These are phyloP conservation scores for Exophiala xenobiotica DNA, from an alignment of 2,329 filamentous ascomycete genomes.

Conservation along the genomic window DNA sequence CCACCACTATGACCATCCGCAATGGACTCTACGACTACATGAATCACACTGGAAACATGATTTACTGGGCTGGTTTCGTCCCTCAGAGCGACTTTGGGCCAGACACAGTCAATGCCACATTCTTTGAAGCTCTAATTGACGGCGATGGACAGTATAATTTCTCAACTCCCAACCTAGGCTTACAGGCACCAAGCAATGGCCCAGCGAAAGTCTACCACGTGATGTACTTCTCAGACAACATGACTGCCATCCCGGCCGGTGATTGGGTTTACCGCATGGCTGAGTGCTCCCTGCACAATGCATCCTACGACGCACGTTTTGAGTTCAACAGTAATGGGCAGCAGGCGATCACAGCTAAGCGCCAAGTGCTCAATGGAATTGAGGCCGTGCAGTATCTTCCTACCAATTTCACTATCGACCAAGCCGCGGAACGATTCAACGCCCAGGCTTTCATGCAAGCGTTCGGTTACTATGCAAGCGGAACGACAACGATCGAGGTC, in stretches of 20 bases:
- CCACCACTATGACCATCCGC: background rate
- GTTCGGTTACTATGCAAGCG: background rate
- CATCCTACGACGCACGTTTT: background rate
- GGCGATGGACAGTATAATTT: background rate
- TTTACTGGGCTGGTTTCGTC: background rate
- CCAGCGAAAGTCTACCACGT: background rate
- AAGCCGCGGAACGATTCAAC: background rate
- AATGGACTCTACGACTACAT: background rate
- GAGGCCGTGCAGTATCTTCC: background rate
- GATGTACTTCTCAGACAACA: background rate
- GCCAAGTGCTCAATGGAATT: background rate
- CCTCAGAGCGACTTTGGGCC: background rate
- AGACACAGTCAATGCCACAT: background rate
- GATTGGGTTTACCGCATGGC: background rate
- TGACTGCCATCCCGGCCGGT: background rate
- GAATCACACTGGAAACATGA: background rate
- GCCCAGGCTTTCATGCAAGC: constrained; percentile 1
- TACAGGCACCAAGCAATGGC: background rate
- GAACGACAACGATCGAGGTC: background rate
- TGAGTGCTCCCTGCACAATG: background rate
- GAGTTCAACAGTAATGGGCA: background rate
- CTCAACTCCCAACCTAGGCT: background rate
- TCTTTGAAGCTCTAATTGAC: background rate
- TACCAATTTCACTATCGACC: background rate
- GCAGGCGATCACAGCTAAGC: background rate